Evolutionary conservation across 495 filamentous ascomycete species (phyloP).

Genomic region (Talaromyces thailandensis): DNA sequence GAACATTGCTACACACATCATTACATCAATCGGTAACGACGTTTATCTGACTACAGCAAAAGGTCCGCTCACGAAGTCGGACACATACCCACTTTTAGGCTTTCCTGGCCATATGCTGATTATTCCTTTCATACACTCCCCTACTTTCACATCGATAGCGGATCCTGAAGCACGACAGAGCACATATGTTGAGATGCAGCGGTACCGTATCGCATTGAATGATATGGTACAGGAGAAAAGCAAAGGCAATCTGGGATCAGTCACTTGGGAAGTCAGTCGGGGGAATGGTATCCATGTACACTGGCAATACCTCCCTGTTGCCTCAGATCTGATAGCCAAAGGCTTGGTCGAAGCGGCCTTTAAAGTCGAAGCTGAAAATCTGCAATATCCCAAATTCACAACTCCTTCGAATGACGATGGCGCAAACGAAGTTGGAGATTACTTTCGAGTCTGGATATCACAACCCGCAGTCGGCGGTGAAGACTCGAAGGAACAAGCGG

Average conservation of each 20-base stretch:
- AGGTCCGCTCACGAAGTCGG: conserved; percentile 65
- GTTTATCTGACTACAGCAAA: conserved; percentile 86
- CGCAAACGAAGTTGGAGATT: conserved; percentile 54
- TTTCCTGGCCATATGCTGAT: conserved; percentile 87
- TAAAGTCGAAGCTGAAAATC: conserved; percentile 72
- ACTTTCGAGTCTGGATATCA: conserved; percentile 82
- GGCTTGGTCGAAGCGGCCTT: conserved; percentile 77
- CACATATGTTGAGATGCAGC: conserved; percentile 69
- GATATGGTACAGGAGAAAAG: conserved; percentile 47
- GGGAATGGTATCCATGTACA: conserved; percentile 72
- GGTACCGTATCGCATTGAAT: conserved; percentile 64
- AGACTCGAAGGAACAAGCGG: conserved; percentile 1
- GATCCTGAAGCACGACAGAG: conserved; percentile 41
- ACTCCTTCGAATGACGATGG: conserved; percentile 24
- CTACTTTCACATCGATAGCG: conserved; percentile 53
- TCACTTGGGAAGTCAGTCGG: conserved; percentile 87
- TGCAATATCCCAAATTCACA: conserved; percentile 50
- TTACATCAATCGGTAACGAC: conserved; percentile 77
- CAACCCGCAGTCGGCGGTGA: conserved; percentile 15
- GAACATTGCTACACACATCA: conserved; percentile 74
- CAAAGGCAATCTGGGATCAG: conserved; percentile 56
- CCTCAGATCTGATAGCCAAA: conserved; percentile 49
- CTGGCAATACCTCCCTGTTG: conserved; percentile 89
- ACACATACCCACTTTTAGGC: conserved; percentile 58
- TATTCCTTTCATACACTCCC: conserved; percentile 71